Percentiles rank a stretch among this genome's conserved stretches.
Evolutionary conservation across 495 filamentous ascomycete genomes (phyloP).

Genomic region (Terfezia boudieri): DNA sequence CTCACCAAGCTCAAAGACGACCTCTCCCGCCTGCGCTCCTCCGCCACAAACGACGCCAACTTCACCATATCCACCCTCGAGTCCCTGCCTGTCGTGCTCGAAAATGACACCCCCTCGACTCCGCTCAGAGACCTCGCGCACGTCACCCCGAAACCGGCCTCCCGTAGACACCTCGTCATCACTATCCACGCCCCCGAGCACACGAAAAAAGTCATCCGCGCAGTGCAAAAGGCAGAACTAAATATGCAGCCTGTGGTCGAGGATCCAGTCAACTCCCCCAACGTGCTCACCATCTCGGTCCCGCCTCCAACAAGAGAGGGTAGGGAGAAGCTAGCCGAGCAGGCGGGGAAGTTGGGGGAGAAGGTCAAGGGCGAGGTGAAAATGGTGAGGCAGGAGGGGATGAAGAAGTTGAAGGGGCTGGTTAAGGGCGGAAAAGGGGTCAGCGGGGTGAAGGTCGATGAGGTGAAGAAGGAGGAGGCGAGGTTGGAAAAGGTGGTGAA

Average conservation of each 20-base stretch:
- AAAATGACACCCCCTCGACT: conserved; percentile 1
- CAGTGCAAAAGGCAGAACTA: conserved; percentile 13
- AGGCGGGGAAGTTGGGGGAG: conserved; percentile 8
- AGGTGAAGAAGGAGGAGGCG: conserved; percentile 16
- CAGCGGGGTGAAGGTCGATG: conserved; percentile 7
- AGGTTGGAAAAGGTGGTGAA: conserved; percentile 17
- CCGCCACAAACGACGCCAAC: conserved; percentile 2
- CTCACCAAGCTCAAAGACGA: conserved; percentile 12
- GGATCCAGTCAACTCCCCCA: conserved; percentile 7
- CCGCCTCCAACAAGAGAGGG: conserved; percentile 16
- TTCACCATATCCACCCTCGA: conserved; percentile 7
- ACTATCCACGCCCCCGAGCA: conserved; percentile 17
- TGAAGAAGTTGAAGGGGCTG: conserved; percentile 11
- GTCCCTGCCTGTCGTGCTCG: conserved; percentile 3
- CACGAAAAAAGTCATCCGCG: conserved; percentile 10
- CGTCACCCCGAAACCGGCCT: conserved; percentile 8
- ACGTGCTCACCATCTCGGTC: conserved; percentile 9
- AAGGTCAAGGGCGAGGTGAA: conserved; percentile 14
- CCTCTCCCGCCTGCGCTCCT: conserved; percentile 8
- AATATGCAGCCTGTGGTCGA: conserved; percentile 14
- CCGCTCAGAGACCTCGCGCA: conserved; percentile 13
- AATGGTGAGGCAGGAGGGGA: conserved; percentile 10
- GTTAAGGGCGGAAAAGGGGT: neutral
- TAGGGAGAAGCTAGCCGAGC: conserved; percentile 2
- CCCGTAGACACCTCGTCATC: conserved; percentile 9